These are phyloP conservation scores for Hypoxylon sp. DNA, from an alignment of 2,329 filamentous ascomycete genomes.

Conservation along the genomic window DNA sequence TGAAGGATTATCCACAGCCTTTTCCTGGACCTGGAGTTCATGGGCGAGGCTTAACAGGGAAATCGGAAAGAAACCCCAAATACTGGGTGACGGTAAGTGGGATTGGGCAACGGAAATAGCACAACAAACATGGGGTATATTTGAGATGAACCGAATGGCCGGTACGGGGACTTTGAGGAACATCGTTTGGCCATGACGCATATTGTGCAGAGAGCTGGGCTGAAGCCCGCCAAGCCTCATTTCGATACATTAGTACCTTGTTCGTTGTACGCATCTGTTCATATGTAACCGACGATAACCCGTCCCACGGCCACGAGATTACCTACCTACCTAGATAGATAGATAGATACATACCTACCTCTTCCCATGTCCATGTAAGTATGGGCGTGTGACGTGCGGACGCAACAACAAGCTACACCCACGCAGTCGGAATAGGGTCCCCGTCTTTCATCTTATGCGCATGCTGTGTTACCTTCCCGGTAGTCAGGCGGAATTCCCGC, in stretches of 20 bases:
- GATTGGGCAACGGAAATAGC: slow-evolving; percentile 41
- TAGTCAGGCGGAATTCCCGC: slow-evolving; percentile 36
- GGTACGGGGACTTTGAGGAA: slow-evolving; percentile 33
- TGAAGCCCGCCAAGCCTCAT: slow-evolving; percentile 40
- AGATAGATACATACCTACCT: slow-evolving; percentile 7
- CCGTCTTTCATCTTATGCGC: slow-evolving; percentile 33
- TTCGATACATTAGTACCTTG: slow-evolving; percentile 1
- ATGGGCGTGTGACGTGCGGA: slow-evolving; percentile 31
- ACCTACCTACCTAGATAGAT: too few species aligned
- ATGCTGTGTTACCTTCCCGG: slow-evolving; percentile 35
- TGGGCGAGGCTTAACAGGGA: slow-evolving; percentile 25
- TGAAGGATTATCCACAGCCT: slow-evolving; percentile 44
- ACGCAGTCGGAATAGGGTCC: slow-evolving; percentile 34
- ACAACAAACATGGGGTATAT: slow-evolving; percentile 35
- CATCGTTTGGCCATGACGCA: slow-evolving; percentile 42
- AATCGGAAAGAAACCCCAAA: slow-evolving; percentile 28
- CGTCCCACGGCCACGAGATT: slow-evolving; percentile 25
- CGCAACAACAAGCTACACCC: slow-evolving; percentile 33
- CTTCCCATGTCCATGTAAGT: background rate
- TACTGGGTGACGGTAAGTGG: slow-evolving; percentile 28
- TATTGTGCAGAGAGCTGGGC: slow-evolving; percentile 39
- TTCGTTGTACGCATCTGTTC: slow-evolving; percentile 7
- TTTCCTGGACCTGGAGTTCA: slow-evolving; percentile 20
- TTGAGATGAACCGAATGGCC: slow-evolving; percentile 41
- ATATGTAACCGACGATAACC: slow-evolving; percentile 33